A percentile compares a stretch with the other conserved stretches of the same genome.
Conservation (phyloP, 805 yeast genomes). For the Cyberlindnera subsufficiens region DNA sequence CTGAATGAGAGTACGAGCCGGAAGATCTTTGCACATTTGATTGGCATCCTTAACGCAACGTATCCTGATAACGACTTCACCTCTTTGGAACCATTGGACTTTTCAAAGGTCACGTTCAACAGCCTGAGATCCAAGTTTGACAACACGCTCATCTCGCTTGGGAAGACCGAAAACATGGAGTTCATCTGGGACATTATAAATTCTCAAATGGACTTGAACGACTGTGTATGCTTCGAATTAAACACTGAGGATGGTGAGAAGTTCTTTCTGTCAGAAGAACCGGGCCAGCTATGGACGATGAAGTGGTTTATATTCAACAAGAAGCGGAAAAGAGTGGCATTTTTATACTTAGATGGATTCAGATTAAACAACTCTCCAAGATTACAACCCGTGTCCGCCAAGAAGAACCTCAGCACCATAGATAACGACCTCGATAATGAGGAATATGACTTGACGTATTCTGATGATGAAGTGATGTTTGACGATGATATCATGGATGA, state of each 20-base stretch:
- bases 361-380: slow-evolving; percentile 33
- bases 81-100: slow-evolving; percentile 72
- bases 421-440: slow-evolving; percentile 33
- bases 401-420: slow-evolving; percentile 26
- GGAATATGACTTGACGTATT: slow-evolving; percentile 40
- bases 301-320: slow-evolving; percentile 93
- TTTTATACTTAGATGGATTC: slow-evolving; percentile 61
- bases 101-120: slow-evolving; percentile 42
- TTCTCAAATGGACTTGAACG: slow-evolving; percentile 61
- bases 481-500: slow-evolving; percentile 24
- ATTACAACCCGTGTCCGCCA: slow-evolving; percentile 24
- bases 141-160: slow-evolving; percentile 65
- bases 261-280: slow-evolving; percentile 20
- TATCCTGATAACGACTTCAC: slow-evolving; percentile 96
- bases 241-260: slow-evolving; percentile 34
- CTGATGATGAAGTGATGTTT: slow-evolving; percentile 29
- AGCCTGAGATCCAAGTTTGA: slow-evolving; percentile 64
- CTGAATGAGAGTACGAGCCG: slow-evolving; percentile 79
- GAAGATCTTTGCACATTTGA: slow-evolving; percentile 83
- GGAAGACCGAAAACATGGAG: slow-evolving; percentile 42
- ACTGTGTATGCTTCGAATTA: slow-evolving; percentile 57
- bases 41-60: slow-evolving; percentile 84
- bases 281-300: slow-evolving; percentile 35
- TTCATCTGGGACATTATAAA: slow-evolving; percentile 89
- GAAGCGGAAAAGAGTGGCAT: slow-evolving; percentile 86